Conservation (phyloP, 306 rosid genomes). For the Malus fusca region DNA sequence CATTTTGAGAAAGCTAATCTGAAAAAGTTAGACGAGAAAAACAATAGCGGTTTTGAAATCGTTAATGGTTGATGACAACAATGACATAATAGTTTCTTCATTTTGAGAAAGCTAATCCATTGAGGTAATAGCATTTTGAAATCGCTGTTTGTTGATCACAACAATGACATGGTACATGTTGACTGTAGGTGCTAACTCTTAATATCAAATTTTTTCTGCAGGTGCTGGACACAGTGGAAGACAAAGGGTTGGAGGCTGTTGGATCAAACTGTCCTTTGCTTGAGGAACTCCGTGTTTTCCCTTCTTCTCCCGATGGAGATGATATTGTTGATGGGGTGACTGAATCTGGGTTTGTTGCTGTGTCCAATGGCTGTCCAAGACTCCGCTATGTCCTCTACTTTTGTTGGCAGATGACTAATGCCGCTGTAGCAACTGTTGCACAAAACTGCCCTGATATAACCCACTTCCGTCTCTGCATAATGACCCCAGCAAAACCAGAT, state of each 20-base stretch:
- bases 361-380: slow-evolving; percentile 69
- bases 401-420: slow-evolving; percentile 81
- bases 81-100: not conserved
- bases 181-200: not conserved
- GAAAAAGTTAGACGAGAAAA: not conserved
- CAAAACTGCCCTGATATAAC: slow-evolving; percentile 82
- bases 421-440: slow-evolving; percentile 68
- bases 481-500: slow-evolving; percentile 61
- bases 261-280: slow-evolving; percentile 71
- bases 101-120: not conserved
- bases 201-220: slow-evolving; percentile 23
- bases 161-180: not conserved
- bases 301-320: slow-evolving; percentile 53
- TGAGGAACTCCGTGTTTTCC: slow-evolving; percentile 86
- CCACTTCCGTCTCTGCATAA: slow-evolving; percentile 81
- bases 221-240: slow-evolving; percentile 81
- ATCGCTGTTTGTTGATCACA: not conserved
- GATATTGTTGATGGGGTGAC: slow-evolving; percentile 59
- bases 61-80: not conserved
- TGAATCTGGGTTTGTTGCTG: slow-evolving; percentile 76
- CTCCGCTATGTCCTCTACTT: slow-evolving; percentile 79
- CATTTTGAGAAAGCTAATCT: not conserved
- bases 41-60: not conserved
- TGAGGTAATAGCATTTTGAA: not conserved
- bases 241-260: slow-evolving; percentile 78